Evolutionary conservation across 164 flowering plant species (phyloP), one percentile per base, ranked within the genome.

Genomic region (Kalanchoe fedtschenkoi): DNA sequence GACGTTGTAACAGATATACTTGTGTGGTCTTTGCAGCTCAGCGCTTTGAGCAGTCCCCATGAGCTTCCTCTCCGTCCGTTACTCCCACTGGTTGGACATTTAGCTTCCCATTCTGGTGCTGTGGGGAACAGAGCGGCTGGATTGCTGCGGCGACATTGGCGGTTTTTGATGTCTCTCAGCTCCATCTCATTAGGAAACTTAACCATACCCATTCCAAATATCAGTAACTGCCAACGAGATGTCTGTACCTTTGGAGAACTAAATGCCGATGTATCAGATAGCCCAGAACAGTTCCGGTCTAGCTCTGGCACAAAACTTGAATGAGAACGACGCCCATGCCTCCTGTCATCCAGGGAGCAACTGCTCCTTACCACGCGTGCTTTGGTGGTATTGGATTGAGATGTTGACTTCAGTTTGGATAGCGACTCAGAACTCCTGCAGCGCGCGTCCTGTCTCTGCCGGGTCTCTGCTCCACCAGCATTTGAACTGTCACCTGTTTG

Each of bases 141-240:
- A 58, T 6, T n/a, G 14, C 24, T 32, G 28, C 8, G 26, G 16
- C 61, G 61, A 24, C 28, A 34, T 34, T 58, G 61, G 15, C 61
- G 61, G 41, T 17, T n/a, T 37, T 58, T 58, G 16, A 58, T 58
- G 38, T 58, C 61, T 15, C 24, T 58, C 24, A 58, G 61, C 15
- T 58, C 42, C 61, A 58, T 58, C 41, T 34, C 28, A 17, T 7
- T 34, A 2, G 41, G 61, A n/a, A 58, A 13, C 38, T 58, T 58
- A 19, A 58, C 61, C 42, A 58, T 58, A 1, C 41, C 41, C 1
- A 58, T 58, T 58, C 61, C 61, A 58, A 34, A 58, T 3, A 58
- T 58, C 38, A 58, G 28, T 22, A 24, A 33, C 1, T 58, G 41
- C 61, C 61, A 58, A 19, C 41, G 17, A 1, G 37, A 17, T 9